Evolutionary conservation across 228 moss, liverwort and hornwort genomes (phyloP), one percentile per base, ranked within the genome.

Genomic region (Sphagnum magellanicum): DNA sequence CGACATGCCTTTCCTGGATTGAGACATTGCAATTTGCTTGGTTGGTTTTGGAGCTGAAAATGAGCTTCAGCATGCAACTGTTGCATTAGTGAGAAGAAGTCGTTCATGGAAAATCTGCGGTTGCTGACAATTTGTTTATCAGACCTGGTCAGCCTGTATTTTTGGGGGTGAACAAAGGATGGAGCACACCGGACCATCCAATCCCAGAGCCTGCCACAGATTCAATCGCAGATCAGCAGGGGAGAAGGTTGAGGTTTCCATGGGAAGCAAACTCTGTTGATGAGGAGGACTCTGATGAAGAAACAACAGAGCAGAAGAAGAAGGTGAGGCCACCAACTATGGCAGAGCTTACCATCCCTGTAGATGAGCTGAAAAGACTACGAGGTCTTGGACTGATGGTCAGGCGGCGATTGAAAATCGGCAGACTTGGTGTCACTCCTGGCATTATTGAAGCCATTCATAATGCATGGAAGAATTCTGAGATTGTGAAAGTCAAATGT

Each of bases 261-360:
- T 98, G 98, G 98, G 98, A 90, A 60, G 79, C 76, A 64, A 87
- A 84, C 66, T 75, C n/a, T 68, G 84, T 83, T 63, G 86, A 84
- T 46, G 79, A 72, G 32, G 70, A 53, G 53, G 77, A 49, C 65
- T 73, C 58, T 55, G 81, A 69, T 16, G 84, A 74, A 50, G 53
- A n/a, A 16, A 4, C 67, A 12, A 1, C n/a, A 48, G 90, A 75
- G 74, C 93, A 72, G 16, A 70, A 74, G 32, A 90, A 79, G 74
- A 81, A 83, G 78, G 86, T 94, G 61, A 92, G 83, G 75, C 86
- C 94, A 49, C 94, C 92, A 2, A 91, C 98, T 13, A 67, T 98
- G 74, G 98, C 94, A 46, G 98, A 98, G 78, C 84, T 98, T 78
- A 94, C 98, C 49, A 77, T 98, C 71, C 92, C 94, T 10, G 92